A percentile compares a stretch with the other conserved stretches of the same genome.
These are phyloP conservation scores for Hippophae rhamnoides DNA, from an alignment of 306 rosid species.

Conservation along the genomic window DNA sequence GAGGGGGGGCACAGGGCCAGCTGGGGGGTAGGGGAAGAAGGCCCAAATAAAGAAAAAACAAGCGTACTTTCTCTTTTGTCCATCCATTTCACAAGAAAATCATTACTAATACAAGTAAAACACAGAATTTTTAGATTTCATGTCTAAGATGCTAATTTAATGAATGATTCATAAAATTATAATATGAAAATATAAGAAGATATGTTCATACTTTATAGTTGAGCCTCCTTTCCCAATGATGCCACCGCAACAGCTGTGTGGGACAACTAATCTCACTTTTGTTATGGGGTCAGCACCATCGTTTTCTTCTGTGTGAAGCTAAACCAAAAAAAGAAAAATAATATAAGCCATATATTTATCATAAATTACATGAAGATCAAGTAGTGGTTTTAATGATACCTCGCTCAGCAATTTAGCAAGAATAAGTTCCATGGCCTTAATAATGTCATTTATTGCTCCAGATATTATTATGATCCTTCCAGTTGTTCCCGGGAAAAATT, in stretches of 20 bases:
- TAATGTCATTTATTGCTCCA: slow-evolving; percentile 65
- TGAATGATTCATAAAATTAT: slow-evolving; percentile 2
- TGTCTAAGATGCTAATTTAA: neutral
- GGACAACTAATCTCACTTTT: slow-evolving; percentile 87
- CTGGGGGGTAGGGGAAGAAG: too few species aligned
- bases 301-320: slow-evolving; percentile 82
- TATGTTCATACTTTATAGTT: slow-evolving; percentile 68
- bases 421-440: slow-evolving; percentile 81
- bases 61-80: neutral
- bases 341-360: slow-evolving; percentile 12
- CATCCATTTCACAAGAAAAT: neutral
- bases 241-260: slow-evolving; percentile 97
- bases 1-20: too few species aligned
- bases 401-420: slow-evolving; percentile 86
- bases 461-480: slow-evolving; percentile 97
- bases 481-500: slow-evolving; percentile 97
- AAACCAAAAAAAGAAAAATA: slow-evolving; percentile 17
- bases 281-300: slow-evolving; percentile 77
- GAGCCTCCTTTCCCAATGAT: slow-evolving; percentile 98
- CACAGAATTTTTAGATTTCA: neutral
- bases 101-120: too few species aligned
- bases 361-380: slow-evolving; percentile 7
- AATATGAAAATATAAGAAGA: slow-evolving; percentile 12
- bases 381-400: slow-evolving; percentile 41
- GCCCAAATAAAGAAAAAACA: too few species aligned